Evolutionary conservation across 2,329 filamentous ascomycete genomes (phyloP).

Genomic region (Talaromyces atroroseus): DNA sequence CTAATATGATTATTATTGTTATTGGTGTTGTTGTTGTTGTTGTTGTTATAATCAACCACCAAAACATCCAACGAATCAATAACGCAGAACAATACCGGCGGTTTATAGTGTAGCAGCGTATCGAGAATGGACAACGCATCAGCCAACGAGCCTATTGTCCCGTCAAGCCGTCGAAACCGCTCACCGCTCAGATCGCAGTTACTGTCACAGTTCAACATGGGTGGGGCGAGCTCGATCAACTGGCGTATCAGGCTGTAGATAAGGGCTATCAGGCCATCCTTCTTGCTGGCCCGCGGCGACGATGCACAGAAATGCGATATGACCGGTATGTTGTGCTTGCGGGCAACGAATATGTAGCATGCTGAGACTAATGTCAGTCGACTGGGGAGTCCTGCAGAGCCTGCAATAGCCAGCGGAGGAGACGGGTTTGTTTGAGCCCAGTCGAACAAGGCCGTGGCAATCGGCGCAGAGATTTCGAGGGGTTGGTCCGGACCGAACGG

Average conservation of each 20-base stretch:
- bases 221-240: conserved; percentile 32
- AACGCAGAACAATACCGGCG: conserved; percentile 32
- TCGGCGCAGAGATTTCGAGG: conserved; percentile 22
- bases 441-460: conserved; percentile 26
- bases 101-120: conserved; percentile 29
- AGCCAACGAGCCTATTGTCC: conserved; percentile 31
- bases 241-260: conserved; percentile 36
- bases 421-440: conserved; percentile 31
- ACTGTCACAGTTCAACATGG: conserved; percentile 31
- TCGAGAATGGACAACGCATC: conserved; percentile 33
- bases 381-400: conserved; percentile 22
- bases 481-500: conserved; percentile 26
- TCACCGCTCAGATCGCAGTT: conserved; percentile 31
- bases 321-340: conserved; percentile 26
- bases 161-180: conserved; percentile 30
- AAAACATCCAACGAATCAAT: conserved; percentile 33
- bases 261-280: conserved; percentile 30
- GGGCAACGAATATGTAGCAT: conserved; percentile 28
- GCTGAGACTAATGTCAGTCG: conserved; percentile 29
- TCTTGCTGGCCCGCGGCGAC: conserved; percentile 16
- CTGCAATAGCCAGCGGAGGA: conserved; percentile 29
- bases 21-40: too few relatives aligned
- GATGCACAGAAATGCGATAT: conserved; percentile 34
- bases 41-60: conserved; percentile 17
- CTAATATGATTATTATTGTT: conserved; percentile 10